phyloP scores from a whole-genome alignment of 2,329 filamentous ascomycete genomes.

The Fusarium mangiferae region DNA sequence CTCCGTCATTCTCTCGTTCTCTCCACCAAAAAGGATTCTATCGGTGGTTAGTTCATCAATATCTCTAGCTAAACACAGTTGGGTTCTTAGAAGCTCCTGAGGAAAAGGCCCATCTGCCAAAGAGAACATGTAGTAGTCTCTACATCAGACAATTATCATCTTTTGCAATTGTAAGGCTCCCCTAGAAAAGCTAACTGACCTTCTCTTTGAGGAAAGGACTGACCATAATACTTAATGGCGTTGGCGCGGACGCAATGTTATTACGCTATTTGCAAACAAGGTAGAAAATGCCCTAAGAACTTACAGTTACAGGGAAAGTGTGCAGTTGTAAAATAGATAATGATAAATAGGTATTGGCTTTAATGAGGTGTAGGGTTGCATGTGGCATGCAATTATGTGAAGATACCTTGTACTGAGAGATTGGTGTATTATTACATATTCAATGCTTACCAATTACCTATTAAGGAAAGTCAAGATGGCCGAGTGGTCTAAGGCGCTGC shows the following conservation, averaged over 20 bases:
- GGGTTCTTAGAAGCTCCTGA: not conserved
- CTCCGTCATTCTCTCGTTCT: accelerated
- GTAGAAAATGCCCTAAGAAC: accelerated
- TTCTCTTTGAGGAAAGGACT: not conserved
- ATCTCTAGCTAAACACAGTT: not conserved
- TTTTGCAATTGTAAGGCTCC: accelerated
- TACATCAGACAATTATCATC: not conserved
- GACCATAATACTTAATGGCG: not conserved
- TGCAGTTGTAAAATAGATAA: not conserved
- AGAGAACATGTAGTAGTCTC: accelerated
- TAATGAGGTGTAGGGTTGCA: not conserved
- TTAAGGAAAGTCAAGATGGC: not conserved
- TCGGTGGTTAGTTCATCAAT: not conserved
- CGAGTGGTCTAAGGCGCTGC: conserved; percentile 8
- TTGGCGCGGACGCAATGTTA: not conserved
- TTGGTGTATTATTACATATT: too few relatives aligned
- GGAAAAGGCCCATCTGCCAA: accelerated
- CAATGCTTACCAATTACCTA: too few relatives aligned
- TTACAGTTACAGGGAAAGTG: not conserved
- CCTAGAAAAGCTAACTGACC: not conserved
- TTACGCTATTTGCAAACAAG: too few relatives aligned
- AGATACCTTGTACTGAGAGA: too few relatives aligned
- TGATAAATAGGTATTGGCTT: not conserved
- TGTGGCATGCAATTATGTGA: not conserved
- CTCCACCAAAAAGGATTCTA: accelerated